These are phyloP conservation scores for Wallemia ichthyophaga DNA, from an alignment of 1,284 basidiomycete genomes.

Conservation along the genomic window DNA sequence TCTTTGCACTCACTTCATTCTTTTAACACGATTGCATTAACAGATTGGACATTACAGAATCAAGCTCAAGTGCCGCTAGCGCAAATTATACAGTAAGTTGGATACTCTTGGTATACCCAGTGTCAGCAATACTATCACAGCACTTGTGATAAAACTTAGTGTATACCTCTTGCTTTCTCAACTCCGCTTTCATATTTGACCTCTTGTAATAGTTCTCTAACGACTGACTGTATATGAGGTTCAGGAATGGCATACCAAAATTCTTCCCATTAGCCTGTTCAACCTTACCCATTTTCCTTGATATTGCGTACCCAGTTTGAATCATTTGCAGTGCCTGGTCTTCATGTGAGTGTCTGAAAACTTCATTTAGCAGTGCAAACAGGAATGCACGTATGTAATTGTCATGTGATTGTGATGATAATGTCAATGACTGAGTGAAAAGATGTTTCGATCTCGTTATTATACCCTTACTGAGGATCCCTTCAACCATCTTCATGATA, in stretches of 20 bases:
- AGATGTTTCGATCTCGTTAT: not conserved
- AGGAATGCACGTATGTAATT: not conserved
- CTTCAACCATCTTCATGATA: not conserved
- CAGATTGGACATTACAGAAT: too few species aligned
- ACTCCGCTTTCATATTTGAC: not conserved
- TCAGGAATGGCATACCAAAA: not conserved
- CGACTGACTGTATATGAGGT: not conserved
- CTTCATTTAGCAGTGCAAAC: not conserved
- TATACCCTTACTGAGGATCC: not conserved
- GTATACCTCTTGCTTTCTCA: not conserved
- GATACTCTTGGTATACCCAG: not conserved
- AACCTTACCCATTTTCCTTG: not conserved
- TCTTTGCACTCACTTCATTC: too few species aligned
- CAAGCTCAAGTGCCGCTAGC: too few species aligned
- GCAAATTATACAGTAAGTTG: too few species aligned
- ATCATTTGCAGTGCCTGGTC: not conserved
- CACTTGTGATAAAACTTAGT: not conserved
- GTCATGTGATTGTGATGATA: not conserved
- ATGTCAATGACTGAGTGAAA: not conserved
- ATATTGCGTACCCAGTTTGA: not conserved
- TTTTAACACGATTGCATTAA: too few species aligned
- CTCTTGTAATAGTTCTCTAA: not conserved
- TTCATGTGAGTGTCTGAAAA: not conserved
- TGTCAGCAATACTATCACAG: not conserved
- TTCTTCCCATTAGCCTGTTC: not conserved